Evolutionary conservation across 148 eudicot species (phyloP).

Genomic region (Chenopodium album): DNA sequence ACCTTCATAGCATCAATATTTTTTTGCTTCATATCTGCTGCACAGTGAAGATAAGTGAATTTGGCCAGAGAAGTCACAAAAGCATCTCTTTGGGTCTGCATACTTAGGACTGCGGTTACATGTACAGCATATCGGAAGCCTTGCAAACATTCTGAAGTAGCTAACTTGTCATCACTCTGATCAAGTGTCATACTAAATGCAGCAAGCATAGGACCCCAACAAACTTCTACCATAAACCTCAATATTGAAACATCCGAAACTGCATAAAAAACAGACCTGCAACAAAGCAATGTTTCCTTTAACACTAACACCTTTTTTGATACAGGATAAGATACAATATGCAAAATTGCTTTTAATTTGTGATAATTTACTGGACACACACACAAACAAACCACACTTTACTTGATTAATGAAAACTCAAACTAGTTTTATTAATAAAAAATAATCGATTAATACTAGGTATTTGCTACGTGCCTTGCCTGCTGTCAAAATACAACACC

Average conservation of each 20-base stretch:
- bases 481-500: too few relatives aligned
- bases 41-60: conserved; percentile 90
- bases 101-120: conserved; percentile 87
- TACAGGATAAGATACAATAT: background rate
- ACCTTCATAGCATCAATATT: conserved; percentile 98
- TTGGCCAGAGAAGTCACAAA: conserved; percentile 96
- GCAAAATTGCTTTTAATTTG: too few relatives aligned
- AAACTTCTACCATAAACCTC: conserved; percentile 96
- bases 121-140: conserved; percentile 94
- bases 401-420: background rate
- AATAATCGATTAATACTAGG: too few relatives aligned
- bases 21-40: conserved; percentile 98
- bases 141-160: conserved; percentile 82
- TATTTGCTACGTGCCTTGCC: too few relatives aligned
- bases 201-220: conserved; percentile 99
- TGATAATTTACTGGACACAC: too few relatives aligned
- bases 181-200: conserved; percentile 97
- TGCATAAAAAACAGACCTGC: conserved; percentile 73
- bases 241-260: conserved; percentile 81
- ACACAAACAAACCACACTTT: background rate
- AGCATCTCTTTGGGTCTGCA: conserved; percentile 99
- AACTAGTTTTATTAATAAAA: background rate
- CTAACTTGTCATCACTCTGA: conserved; percentile 91
- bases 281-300: conserved; percentile 21
- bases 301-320: background rate